A percentile compares a stretch with the other conserved stretches of the same genome.
These are phyloP conservation scores for Marasmius tenuissimus DNA, from an alignment of 1,284 basidiomycete species.

Conservation along the genomic window DNA sequence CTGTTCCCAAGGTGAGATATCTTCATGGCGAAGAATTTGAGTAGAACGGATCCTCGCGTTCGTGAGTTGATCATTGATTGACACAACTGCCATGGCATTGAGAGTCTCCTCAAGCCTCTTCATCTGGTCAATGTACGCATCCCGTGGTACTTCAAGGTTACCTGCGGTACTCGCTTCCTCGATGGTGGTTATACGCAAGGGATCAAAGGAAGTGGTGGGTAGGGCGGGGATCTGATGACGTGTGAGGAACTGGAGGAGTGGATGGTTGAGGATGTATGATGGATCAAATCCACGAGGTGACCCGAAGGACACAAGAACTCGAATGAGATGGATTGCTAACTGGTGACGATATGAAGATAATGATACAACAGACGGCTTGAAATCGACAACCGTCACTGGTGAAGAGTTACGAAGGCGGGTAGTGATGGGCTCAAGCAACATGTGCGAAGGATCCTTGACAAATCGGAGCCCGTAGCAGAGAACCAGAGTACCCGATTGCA, in stretches of 20 bases:
- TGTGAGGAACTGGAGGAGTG: too few species aligned
- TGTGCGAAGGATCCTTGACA: not conserved
- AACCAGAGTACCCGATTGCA: constrained; percentile 13
- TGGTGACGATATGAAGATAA: not conserved
- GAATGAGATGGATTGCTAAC: constrained; percentile 1
- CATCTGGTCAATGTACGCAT: constrained; percentile 7
- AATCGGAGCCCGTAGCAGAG: constrained; percentile 8
- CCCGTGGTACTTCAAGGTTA: constrained; percentile 11
- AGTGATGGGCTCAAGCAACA: constrained; percentile 7
- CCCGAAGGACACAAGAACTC: constrained; percentile 9
- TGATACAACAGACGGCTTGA: not conserved
- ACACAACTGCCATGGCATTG: constrained; percentile 16
- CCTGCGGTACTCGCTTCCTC: not conserved
- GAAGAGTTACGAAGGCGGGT: not conserved
- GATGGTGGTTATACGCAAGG: not conserved
- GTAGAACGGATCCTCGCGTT: constrained; percentile 20
- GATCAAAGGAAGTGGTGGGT: constrained; percentile 12
- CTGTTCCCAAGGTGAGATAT: constrained; percentile 21
- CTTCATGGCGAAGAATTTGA: constrained; percentile 5
- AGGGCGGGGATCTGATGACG: constrained; percentile 12
- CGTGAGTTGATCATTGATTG: constrained; percentile 25
- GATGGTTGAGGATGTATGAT: too few species aligned
- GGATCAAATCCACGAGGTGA: too few species aligned
- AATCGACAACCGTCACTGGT: constrained; percentile 4
- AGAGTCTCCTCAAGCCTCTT: not conserved